Conservation (phyloP, 2,329 filamentous ascomycete species). For the Huntiella moniliformis region DNA sequence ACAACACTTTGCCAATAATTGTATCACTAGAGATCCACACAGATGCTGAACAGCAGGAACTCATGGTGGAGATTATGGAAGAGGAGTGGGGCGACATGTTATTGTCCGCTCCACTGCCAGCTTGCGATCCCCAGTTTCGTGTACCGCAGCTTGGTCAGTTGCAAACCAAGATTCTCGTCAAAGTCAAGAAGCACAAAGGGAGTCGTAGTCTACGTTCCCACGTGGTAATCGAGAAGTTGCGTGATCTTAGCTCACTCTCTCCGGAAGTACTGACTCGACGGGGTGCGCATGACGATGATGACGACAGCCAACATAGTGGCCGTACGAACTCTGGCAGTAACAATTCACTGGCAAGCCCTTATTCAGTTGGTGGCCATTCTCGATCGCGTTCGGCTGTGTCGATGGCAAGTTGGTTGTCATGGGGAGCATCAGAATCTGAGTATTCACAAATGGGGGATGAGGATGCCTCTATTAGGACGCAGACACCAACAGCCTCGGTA, state of each 20-base stretch:
- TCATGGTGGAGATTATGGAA: conserved; percentile 88
- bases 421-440: conserved; percentile 1
- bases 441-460: not conserved
- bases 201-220: conserved; percentile 12
- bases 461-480: not conserved
- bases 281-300: not conserved
- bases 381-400: not conserved
- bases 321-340: too few relatives aligned
- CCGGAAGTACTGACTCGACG: conserved; percentile 2
- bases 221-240: conserved; percentile 16
- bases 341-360: not conserved
- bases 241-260: conserved; percentile 15
- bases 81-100: conserved; percentile 66
- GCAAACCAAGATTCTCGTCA: conserved; percentile 63
- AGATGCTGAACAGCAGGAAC: conserved; percentile 60
- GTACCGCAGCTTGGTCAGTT: conserved; percentile 56
- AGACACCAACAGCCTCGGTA: not conserved
- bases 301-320: not conserved
- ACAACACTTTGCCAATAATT: conserved; percentile 64
- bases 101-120: conserved; percentile 37
- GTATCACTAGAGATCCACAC: conserved; percentile 87
- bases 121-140: conserved; percentile 31
- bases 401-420: not conserved
- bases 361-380: not conserved
- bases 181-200: conserved; percentile 46